These are phyloP conservation scores for Picochlorum sp. DNA, from an alignment of 139 green algal species.

Conservation along the genomic window DNA sequence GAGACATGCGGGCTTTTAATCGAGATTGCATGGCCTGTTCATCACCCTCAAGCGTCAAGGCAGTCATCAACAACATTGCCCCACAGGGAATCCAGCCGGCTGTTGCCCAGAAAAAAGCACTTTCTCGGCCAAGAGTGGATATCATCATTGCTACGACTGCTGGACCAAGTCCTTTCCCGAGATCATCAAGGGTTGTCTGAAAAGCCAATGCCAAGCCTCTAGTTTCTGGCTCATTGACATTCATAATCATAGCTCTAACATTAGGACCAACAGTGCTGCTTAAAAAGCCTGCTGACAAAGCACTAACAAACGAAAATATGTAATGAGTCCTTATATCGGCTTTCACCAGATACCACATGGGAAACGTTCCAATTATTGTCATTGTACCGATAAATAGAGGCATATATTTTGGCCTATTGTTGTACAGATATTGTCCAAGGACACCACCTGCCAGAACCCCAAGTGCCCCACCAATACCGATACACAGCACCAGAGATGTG, in stretches of 20 bases:
- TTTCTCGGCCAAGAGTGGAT: constrained; percentile 18
- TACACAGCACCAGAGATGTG: constrained; percentile 46
- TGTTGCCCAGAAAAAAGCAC: constrained; percentile 61
- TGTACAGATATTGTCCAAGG: constrained; percentile 69
- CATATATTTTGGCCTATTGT: constrained; percentile 32
- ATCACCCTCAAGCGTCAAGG: constrained; percentile 10
- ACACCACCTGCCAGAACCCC: constrained; percentile 56
- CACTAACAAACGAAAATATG: constrained; percentile 22
- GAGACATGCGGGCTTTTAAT: neutral
- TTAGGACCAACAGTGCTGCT: constrained; percentile 32
- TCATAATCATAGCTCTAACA: constrained; percentile 59
- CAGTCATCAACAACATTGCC: constrained; percentile 30
- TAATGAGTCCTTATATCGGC: constrained; percentile 11
- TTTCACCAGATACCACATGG: constrained; percentile 60
- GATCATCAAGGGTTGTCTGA: constrained; percentile 67
- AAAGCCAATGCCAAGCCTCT: constrained; percentile 60
- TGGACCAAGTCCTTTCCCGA: constrained; percentile 64
- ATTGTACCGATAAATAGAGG: constrained; percentile 32
- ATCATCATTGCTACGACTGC: constrained; percentile 58
- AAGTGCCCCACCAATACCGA: constrained; percentile 47
- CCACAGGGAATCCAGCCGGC: constrained; percentile 62
- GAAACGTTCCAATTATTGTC: constrained; percentile 35
- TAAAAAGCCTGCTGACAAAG: constrained; percentile 8
- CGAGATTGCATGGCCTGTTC: constrained; percentile 22
- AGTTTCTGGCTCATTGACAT: constrained; percentile 71